Base-by-base conservation (phyloP, 768 basidiomycete species). In the Epithele typhae region DNA sequence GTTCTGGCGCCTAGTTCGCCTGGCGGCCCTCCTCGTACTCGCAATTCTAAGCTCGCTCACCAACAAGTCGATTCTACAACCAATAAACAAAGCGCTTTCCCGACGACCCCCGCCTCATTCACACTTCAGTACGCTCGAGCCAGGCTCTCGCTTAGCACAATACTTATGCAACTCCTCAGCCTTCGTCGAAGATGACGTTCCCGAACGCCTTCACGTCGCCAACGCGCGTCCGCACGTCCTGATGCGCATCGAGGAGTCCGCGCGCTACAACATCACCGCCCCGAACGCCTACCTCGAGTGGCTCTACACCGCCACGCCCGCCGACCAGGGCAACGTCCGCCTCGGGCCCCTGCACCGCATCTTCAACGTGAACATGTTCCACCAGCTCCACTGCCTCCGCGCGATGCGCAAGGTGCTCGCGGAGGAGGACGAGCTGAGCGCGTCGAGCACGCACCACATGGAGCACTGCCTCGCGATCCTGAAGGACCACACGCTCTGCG, bases 371-470 rank as follows among this genome's bases (percentile, higher is more conserved):
- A 32, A 51, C 17, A 43, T 56, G 39, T 53, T 45, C 30, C 59
- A 59, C 45, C 45, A 59, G 45, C 39, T 58, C 18, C 57, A 59
- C 32, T 59, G 59, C 37, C 44, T 67, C 3, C 54, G 62, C 45
- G 41, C 49, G 4, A 50, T 67, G 15, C 60, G 64, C 6, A 35
- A 21, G 17, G 55, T 59, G 2, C 53, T 64, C 27, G 53, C 57
- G 11, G 48, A 43, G 6, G 37, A 40, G 4, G 37, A 9, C 2
- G 37, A 40, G 1, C 47, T 38, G 18, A 32, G 33, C 3, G 12
- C 24, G 15, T 17, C 5, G 4, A 12, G 32, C 32, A 19, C 18
- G 1, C 47, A 14, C 44, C 48, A 49, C 48, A 18, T 40, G n/a
- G 48, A 42, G 36, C 48, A 49, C 25, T 49, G 46, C 48, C 25